Evolutionary conservation across 2,329 filamentous ascomycete species (phyloP).

Genomic region (Penicillium janthinellum): DNA sequence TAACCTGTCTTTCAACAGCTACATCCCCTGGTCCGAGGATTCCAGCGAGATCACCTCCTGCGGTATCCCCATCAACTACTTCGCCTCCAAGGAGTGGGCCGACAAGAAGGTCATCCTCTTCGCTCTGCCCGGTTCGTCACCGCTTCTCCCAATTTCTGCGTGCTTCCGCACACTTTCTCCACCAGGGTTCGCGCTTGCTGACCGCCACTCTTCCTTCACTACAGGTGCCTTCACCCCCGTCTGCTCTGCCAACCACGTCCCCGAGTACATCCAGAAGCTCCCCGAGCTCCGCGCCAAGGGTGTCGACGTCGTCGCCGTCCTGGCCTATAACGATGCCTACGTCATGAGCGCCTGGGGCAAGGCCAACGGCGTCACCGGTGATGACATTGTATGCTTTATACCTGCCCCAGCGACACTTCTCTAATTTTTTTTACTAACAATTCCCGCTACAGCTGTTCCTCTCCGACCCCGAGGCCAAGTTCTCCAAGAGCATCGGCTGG

Average conservation of each 20-base stretch:
- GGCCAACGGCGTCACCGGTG: conserved; percentile 75
- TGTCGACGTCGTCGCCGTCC: conserved; percentile 77
- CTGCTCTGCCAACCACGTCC: conserved; percentile 79
- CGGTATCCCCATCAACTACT: conserved; percentile 74
- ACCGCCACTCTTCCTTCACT: conserved; percentile 13
- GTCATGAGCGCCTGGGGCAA: conserved; percentile 92
- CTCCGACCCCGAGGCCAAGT: conserved; percentile 70
- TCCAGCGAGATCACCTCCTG: conserved; percentile 70
- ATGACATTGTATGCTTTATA: conserved; percentile 59
- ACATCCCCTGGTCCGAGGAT: conserved; percentile 75
- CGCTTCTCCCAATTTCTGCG: conserved; percentile 8
- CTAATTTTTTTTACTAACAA: conserved; percentile 1
- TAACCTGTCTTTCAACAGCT: conserved; percentile 49
- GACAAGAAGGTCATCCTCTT: conserved; percentile 73
- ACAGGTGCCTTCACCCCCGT: conserved; percentile 80
- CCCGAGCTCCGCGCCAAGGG: conserved; percentile 74
- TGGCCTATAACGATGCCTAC: conserved; percentile 81
- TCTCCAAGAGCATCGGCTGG: conserved; percentile 80
- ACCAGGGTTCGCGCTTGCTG: conserved; percentile 17
- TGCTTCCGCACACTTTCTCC: neutral
- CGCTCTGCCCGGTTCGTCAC: conserved; percentile 61
- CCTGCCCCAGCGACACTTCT: no score
- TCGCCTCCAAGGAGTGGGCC: conserved; percentile 75
- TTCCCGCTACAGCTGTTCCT: conserved; percentile 65
- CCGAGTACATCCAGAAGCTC: conserved; percentile 74